Conservation (phyloP, 2,329 filamentous ascomycete genomes). For the Colletotrichum scovillei region DNA sequence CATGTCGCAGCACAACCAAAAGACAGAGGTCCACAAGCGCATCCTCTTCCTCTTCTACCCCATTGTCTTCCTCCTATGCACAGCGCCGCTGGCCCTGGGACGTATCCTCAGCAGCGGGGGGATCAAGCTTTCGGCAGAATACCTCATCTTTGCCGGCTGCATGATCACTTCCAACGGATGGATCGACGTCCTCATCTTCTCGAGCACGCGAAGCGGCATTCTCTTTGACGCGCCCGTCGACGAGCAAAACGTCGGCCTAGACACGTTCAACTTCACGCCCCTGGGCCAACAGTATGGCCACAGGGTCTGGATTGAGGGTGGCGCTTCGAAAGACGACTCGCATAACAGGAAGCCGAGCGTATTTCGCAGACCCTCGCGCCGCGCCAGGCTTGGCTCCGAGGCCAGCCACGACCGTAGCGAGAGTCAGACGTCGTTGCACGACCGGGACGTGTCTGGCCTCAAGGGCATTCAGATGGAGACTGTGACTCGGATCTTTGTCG, state of each 20-base stretch:
- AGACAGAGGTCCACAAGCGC: slow-evolving; percentile 8
- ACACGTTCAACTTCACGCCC: slow-evolving; percentile 18
- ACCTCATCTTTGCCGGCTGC: slow-evolving; percentile 63
- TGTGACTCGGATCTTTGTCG: slow-evolving; percentile 55
- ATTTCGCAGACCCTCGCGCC: slow-evolving; percentile 1
- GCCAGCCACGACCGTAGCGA: slow-evolving; percentile 14
- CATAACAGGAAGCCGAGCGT: not conserved
- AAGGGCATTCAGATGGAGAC: slow-evolving; percentile 56
- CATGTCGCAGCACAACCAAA: not conserved
- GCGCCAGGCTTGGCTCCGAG: not conserved
- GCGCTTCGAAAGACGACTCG: not conserved
- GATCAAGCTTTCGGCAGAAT: slow-evolving; percentile 54
- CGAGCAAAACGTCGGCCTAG: slow-evolving; percentile 18
- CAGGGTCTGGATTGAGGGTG: slow-evolving; percentile 15
- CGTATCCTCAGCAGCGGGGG: slow-evolving; percentile 68
- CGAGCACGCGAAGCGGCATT: slow-evolving; percentile 50
- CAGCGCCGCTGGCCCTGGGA: slow-evolving; percentile 68
- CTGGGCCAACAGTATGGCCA: slow-evolving; percentile 20
- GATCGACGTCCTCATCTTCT: slow-evolving; percentile 54
- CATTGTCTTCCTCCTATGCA: slow-evolving; percentile 70
- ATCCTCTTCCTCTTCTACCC: slow-evolving; percentile 67
- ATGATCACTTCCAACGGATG: slow-evolving; percentile 62
- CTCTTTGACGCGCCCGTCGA: slow-evolving; percentile 39
- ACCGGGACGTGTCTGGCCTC: not conserved
- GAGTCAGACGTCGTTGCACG: slow-evolving; percentile 16